Percentiles rank a stretch among this genome's conserved stretches.
These are phyloP conservation scores for Aspergillus sclerotialis DNA, from an alignment of 2,329 filamentous ascomycete genomes.

Conservation along the genomic window DNA sequence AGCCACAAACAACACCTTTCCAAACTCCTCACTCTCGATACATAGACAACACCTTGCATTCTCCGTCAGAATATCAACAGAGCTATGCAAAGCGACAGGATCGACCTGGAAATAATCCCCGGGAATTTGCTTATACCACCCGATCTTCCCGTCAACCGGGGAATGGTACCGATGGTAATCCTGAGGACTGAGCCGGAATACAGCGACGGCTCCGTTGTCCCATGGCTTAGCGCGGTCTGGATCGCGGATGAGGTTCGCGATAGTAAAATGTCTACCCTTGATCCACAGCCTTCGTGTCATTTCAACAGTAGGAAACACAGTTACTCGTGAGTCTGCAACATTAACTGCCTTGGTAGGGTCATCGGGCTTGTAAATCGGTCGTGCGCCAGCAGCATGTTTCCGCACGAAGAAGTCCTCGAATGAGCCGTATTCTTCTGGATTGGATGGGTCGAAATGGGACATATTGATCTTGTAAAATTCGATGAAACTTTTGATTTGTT, in stretches of 20 bases:
- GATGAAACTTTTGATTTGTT: constrained; percentile 27
- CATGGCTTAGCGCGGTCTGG: constrained; percentile 25
- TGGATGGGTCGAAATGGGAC: constrained; percentile 28
- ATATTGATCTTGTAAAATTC: constrained; percentile 8
- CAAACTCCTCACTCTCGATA: constrained; percentile 34
- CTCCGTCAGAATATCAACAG: constrained; percentile 31
- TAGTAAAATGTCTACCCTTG: constrained; percentile 38
- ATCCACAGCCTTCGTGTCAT: constrained; percentile 34
- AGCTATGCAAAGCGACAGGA: constrained; percentile 24
- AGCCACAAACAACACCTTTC: constrained; percentile 37
- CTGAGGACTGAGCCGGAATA: constrained; percentile 38
- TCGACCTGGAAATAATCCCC: constrained; percentile 41
- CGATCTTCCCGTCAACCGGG: constrained; percentile 35
- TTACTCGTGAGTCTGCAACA: constrained; percentile 32
- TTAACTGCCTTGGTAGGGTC: constrained; percentile 22
- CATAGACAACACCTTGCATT: constrained; percentile 33
- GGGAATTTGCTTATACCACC: constrained; percentile 31
- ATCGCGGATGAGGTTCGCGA: constrained; percentile 34
- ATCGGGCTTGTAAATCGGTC: constrained; percentile 28
- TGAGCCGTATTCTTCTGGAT: constrained; percentile 26
- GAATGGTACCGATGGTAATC: constrained; percentile 43
- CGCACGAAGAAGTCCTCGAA: constrained; percentile 37
- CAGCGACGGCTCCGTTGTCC: constrained; percentile 31
- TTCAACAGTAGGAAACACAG: constrained; percentile 29
- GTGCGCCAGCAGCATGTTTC: constrained; percentile 21